phyloP scores from a whole-genome alignment of 768 basidiomycete genomes.

The Boletus eberwhitei region DNA sequence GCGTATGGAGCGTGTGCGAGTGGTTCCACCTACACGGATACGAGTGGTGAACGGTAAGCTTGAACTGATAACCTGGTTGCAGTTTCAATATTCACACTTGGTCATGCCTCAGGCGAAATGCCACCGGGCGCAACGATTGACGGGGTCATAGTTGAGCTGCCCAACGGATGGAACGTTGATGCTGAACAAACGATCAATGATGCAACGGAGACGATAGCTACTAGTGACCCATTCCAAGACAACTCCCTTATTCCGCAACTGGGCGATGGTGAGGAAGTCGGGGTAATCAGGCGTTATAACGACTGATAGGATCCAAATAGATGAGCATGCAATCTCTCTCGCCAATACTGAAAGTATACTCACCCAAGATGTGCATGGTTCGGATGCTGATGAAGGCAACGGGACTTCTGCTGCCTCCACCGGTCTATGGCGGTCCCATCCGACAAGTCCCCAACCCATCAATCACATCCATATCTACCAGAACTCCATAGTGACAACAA shows the following conservation, averaged over 20 bases:
- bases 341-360: neutral
- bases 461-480: neutral
- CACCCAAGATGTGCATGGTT: neutral
- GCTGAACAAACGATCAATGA: neutral
- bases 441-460: neutral
- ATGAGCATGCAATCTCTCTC: neutral
- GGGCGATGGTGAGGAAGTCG: neutral
- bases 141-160: neutral
- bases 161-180: neutral
- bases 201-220: neutral
- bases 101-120: neutral
- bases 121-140: neutral
- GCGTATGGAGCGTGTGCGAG: neutral
- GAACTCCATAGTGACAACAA: constrained; percentile 4
- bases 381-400: neutral
- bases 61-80: neutral
- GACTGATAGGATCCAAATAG: neutral
- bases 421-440: neutral
- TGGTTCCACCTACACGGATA: constrained; percentile 4
- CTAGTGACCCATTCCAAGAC: neutral
- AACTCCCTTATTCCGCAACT: neutral
- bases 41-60: neutral
- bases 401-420: neutral
- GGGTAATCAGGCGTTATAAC: neutral
- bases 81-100: neutral